phyloP scores from a whole-genome alignment of 495 filamentous ascomycete species.

The Penicillium subrubescens region DNA sequence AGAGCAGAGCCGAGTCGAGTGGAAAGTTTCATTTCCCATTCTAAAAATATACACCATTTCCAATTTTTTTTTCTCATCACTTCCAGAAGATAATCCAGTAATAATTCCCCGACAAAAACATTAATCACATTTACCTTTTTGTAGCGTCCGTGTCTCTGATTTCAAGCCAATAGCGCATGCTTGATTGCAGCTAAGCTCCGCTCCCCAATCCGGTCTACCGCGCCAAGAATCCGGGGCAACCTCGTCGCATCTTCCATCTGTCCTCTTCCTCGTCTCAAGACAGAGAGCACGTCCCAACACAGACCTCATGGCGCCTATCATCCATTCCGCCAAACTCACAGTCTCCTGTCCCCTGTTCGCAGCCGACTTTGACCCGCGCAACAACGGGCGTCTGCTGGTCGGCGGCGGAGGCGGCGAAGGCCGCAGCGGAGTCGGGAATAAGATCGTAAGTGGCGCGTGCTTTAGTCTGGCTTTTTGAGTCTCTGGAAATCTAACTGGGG shows the following conservation, averaged over 20 bases:
- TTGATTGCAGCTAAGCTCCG: conserved; percentile 5
- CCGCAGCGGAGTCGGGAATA: conserved; percentile 84
- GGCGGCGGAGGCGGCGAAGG: conserved; percentile 88
- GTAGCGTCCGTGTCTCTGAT: not conserved
- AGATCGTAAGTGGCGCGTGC: conserved; percentile 64
- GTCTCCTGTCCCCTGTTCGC: conserved; percentile 88
- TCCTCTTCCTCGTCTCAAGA: conserved; percentile 23
- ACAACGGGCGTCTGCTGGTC: conserved; percentile 75
- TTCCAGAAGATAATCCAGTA: not conserved
- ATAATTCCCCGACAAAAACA: too few species aligned
- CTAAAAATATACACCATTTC: conserved; percentile 26
- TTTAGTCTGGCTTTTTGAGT: not conserved
- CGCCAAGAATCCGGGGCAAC: conserved; percentile 42
- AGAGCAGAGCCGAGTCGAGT: conserved; percentile 2
- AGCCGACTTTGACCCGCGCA: conserved; percentile 83
- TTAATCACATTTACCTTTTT: not conserved
- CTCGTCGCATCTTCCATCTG: conserved; percentile 24
- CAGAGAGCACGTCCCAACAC: conserved; percentile 2
- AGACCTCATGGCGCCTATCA: conserved; percentile 50
- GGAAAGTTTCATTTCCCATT: not conserved
- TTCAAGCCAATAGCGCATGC: not conserved
- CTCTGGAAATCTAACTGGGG: conserved; percentile 5
- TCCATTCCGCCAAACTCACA: conserved; percentile 65
- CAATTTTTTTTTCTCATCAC: conserved; percentile 8
- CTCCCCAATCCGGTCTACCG: conserved; percentile 22